Conservation (phyloP, 805 yeast genomes). For the Candida bentonensis region DNA sequence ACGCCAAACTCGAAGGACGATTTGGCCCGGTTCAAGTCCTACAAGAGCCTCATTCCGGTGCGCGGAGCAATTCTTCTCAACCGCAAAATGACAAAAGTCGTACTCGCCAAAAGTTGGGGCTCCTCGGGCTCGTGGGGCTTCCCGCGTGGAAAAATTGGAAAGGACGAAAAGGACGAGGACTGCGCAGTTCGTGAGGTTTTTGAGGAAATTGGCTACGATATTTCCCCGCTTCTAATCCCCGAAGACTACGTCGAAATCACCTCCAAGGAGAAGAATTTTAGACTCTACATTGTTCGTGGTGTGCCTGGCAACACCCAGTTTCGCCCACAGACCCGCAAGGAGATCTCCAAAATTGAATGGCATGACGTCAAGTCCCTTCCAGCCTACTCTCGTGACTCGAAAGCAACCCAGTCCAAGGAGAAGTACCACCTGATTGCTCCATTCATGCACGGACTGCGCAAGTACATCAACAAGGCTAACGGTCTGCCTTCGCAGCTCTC, state of each 20-base stretch:
- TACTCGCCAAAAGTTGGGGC: conserved; percentile 77
- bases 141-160: conserved; percentile 93
- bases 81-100: conserved; percentile 47
- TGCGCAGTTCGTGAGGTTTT: conserved; percentile 87
- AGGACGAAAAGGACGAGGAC: conserved; percentile 73
- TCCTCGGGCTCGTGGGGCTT: conserved; percentile 75
- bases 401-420: conserved; percentile 3
- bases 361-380: conserved; percentile 20
- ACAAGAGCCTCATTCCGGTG: conserved; percentile 85
- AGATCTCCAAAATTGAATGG: conserved; percentile 79
- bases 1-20: conserved; percentile 37
- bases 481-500: conserved; percentile 17
- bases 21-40: conserved; percentile 60
- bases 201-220: conserved; percentile 91
- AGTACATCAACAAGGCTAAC: conserved; percentile 18
- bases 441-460: conserved; percentile 21
- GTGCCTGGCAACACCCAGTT: conserved; percentile 69
- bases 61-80: conserved; percentile 89
- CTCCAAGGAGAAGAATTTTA: conserved; percentile 68
- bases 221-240: conserved; percentile 49
- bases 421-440: conserved; percentile 25
- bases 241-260: conserved; percentile 71
- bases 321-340: conserved; percentile 73
- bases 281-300: conserved; percentile 61
- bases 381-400: conserved; percentile 12